Evolutionary conservation across 495 filamentous ascomycete species (phyloP), one percentile per base, ranked within the genome.

Genomic region (Penicillium subrubescens): DNA sequence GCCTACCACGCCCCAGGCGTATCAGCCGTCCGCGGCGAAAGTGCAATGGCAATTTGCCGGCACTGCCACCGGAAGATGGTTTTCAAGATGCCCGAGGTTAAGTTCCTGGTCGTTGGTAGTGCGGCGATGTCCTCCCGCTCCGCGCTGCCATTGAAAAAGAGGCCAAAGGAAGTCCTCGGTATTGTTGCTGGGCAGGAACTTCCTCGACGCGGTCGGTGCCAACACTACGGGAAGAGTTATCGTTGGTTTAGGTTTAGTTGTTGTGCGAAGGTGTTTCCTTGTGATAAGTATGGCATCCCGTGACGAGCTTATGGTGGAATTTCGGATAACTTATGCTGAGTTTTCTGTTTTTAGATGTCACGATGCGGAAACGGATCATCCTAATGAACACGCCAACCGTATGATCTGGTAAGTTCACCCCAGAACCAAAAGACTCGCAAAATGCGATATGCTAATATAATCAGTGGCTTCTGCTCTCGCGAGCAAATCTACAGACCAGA

Each of bases 401-500:
- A 97, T 97, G 93, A 87, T 97, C 25, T 97, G 92, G 83, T 84
- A 79, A 25, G 64, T 29, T 29, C 25, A 15, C n/a, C 33, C 27
- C 11, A 52, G 33, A n/a, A 7, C 15, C 15, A 17, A 44, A 23
- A 0, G 10, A 4, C 2, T 29, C 1, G 0, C 3, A 8, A 52
- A 14, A 3, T 5, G 10, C 17, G 11, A 17, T 31, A 3, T 52
- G n/a, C 33, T 60, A 31, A 60, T 33, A 3, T 8, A 2, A 31
- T n/a, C 53, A 81, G 79, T 74, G 91, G 91, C 25, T 90, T 83
- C 73, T 94, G 91, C 71, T 91, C 88, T 15, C 77, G 93, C 56
- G 93, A 97, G 78, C 91, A 95, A 82, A 89, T 89, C 60, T 97
- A 91, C 73, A 77, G 87, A 41, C 89, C 90, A 0, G 92, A 96